phyloP scores from a whole-genome alignment of 129 eudicot genomes.

The Arctium lappa region DNA sequence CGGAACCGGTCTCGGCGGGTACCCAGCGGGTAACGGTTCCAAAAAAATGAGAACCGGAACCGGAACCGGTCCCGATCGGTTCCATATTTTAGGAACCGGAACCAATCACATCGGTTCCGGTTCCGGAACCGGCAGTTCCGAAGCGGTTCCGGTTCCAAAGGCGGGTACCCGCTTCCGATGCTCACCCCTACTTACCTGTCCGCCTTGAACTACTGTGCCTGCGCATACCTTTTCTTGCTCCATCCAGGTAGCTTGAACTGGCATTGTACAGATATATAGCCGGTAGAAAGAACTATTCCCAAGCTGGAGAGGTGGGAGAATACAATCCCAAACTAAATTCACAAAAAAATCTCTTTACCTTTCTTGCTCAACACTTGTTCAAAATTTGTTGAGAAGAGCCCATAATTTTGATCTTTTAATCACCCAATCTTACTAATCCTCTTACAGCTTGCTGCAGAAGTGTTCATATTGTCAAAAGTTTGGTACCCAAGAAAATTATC shows the following conservation, averaged over 20 bases:
- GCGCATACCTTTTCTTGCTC: no score
- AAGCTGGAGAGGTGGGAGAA: neutral
- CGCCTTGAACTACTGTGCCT: no score
- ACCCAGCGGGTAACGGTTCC: no score
- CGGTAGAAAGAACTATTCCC: neutral
- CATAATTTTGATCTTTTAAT: neutral
- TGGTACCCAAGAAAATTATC: neutral
- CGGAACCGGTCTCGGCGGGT: no score
- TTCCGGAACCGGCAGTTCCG: no score
- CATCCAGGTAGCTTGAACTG: neutral
- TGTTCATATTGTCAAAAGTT: conserved; percentile 3
- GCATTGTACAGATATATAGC: neutral
- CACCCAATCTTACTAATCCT: neutral
- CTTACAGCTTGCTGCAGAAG: neutral
- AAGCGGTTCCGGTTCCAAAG: no score
- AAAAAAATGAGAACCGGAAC: no score
- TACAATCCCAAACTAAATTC: neutral
- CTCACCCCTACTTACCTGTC: no score
- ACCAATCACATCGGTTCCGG: no score
- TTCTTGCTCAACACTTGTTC: neutral
- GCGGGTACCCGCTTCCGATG: no score
- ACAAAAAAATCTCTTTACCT: neutral
- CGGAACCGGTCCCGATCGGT: no score
- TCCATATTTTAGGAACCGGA: no score
- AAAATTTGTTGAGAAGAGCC: neutral